Base-by-base conservation (phyloP, 2,329 filamentous ascomycete genomes). In the Lachnum nothofagi region DNA sequence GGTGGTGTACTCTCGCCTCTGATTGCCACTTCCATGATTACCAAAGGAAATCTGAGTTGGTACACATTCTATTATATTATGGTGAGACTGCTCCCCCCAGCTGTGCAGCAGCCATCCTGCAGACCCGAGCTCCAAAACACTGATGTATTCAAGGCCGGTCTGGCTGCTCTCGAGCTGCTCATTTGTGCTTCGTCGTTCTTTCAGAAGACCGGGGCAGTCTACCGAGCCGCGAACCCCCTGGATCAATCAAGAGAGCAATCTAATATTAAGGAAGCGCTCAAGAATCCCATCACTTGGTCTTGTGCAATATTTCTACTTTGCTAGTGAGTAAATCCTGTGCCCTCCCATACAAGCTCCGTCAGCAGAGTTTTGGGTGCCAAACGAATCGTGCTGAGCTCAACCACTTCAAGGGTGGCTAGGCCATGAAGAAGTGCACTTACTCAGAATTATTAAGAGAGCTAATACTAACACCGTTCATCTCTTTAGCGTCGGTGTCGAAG, bases 11-110 rank as follows among this genome's bases (percentile, higher is more conserved):
- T 90, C 8, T 74, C 77, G 3, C 87, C 87, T 0, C 65, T 90
- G 3, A 73, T 88, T 49, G 85, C 85, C 1, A 89, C 87, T 0
- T 76, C 78, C 7, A 83, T 91, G 78, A 78, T 91, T 29, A 81
- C 83, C 0, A 80, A 80, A 55, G 79, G 70, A 0, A 57, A 69
- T 3, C 62, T 84, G 43, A 71, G 71, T 0, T 93, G 88, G 88
- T 88, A 82, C 58, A 72, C 70, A 9, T 91, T 85, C 66, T 91
- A 88, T 67, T 89, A 88, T 61, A 67, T 89, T 42, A 86, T 90
- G 82, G 80, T 85, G 60, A 56, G 75, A 22, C 24, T 22, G 20
- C 35, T 22, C 9, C 16, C 20, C 39, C 14, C 17, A 16, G 9
- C 19, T 10, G 10, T 22, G 25, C 12, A 12, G 12, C 12, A 6